phyloP scores from a whole-genome alignment of 2,329 filamentous ascomycete species.

The Apiospora malaysiana region DNA sequence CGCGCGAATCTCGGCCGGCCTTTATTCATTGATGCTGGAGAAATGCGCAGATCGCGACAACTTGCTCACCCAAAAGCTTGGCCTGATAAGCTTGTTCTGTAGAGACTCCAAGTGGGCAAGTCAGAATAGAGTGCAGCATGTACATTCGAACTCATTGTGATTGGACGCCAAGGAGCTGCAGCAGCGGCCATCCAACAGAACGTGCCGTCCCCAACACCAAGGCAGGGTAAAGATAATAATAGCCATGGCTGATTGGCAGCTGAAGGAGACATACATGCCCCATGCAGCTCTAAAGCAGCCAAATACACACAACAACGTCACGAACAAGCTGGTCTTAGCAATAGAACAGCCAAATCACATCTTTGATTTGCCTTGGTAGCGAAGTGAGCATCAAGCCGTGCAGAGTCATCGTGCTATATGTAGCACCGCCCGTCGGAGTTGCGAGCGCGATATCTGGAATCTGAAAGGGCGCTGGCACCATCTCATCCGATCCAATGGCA shows the following conservation, averaged over 20 bases:
- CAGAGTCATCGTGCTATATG: not conserved
- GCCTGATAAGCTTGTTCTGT: slow-evolving; percentile 8
- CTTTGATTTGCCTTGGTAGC: not conserved
- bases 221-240: slow-evolving; percentile 3
- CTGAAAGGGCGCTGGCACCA: not conserved
- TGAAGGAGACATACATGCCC: not conserved
- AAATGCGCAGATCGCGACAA: not conserved
- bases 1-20: not conserved
- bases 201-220: slow-evolving; percentile 12
- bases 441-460: not conserved
- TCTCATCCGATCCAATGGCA: not conserved
- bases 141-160: not conserved
- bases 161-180: not conserved
- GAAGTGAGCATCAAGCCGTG: not conserved
- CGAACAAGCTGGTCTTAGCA: not conserved
- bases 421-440: slow-evolving; percentile 13
- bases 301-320: not conserved
- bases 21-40: not conserved
- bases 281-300: slow-evolving; percentile 10
- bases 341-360: too few species aligned
- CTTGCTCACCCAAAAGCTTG: not conserved
- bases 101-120: not conserved
- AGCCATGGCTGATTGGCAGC: slow-evolving; percentile 3
- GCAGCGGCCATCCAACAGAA: not conserved
- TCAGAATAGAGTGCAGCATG: not conserved